Percentiles rank a stretch among this genome's conserved stretches.
These are phyloP conservation scores for Leccinellum albellum DNA, from an alignment of 768 basidiomycete species.

Conservation along the genomic window DNA sequence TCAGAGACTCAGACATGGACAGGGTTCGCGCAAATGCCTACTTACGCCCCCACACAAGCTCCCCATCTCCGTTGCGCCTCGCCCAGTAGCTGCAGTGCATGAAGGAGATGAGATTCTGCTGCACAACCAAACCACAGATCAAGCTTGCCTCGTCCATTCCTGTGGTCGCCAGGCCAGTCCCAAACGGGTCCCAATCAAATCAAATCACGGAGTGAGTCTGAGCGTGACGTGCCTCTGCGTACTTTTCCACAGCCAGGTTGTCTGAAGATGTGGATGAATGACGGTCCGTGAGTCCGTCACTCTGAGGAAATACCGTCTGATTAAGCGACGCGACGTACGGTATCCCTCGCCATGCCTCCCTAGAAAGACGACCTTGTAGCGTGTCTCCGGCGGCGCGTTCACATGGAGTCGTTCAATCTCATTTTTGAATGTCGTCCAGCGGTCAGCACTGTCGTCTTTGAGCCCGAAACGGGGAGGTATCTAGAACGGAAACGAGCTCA, in stretches of 20 bases:
- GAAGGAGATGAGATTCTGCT: background rate
- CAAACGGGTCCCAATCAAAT: background rate
- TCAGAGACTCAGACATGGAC: background rate
- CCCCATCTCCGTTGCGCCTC: constrained; percentile 59
- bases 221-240: constrained; percentile 40
- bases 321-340: constrained; percentile 47
- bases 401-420: constrained; percentile 46
- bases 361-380: constrained; percentile 65
- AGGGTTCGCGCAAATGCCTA: constrained; percentile 8
- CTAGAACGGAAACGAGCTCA: constrained; percentile 28
- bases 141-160: constrained; percentile 59
- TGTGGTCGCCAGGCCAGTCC: constrained; percentile 10
- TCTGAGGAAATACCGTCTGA: background rate
- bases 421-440: constrained; percentile 47
- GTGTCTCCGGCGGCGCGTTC: constrained; percentile 32
- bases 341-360: constrained; percentile 72
- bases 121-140: background rate
- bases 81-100: constrained; percentile 45
- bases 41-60: constrained; percentile 73
- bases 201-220: background rate
- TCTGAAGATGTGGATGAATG: constrained; percentile 53
- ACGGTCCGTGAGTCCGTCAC: constrained; percentile 36
- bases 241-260: constrained; percentile 65
- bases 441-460: constrained; percentile 43
- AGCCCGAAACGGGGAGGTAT: constrained; percentile 58